phyloP scores from a whole-genome alignment of 2,329 filamentous ascomycete genomes.

The Aspergillus spinulosporus region DNA sequence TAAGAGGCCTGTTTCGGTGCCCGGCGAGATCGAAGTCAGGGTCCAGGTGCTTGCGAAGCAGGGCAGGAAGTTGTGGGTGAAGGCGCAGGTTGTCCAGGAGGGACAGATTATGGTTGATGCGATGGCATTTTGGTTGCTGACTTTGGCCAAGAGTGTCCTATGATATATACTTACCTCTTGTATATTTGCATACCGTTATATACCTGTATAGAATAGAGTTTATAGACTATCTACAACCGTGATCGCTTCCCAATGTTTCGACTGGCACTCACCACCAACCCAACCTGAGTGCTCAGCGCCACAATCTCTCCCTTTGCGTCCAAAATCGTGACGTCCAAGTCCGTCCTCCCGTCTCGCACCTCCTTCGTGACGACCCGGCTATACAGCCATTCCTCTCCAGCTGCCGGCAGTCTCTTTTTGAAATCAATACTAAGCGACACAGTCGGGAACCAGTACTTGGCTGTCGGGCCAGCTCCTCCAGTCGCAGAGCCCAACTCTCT shows the following conservation, averaged over 20 bases:
- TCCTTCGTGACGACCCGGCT: conserved; percentile 64
- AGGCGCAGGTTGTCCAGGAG: conserved; percentile 42
- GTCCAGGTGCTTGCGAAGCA: conserved; percentile 38
- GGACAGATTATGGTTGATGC: conserved; percentile 43
- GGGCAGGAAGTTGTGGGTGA: conserved; percentile 45
- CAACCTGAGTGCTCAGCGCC: conserved; percentile 67
- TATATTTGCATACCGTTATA: conserved; percentile 16
- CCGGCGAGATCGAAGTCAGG: conserved; percentile 39
- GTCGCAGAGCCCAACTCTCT: conserved; percentile 26
- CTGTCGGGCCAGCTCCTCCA: conserved; percentile 28
- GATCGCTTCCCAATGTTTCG: conserved; percentile 59
- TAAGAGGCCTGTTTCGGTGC: conserved; percentile 37
- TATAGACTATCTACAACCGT: conserved; percentile 22
- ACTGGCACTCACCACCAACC: conserved; percentile 61
- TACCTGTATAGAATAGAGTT: conserved; percentile 3
- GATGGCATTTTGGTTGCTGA: conserved; percentile 44
- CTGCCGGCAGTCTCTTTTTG: conserved; percentile 68
- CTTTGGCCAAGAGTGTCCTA: conserved; percentile 12
- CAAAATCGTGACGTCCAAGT: conserved; percentile 69
- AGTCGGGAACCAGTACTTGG: conserved; percentile 72
- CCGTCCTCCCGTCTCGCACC: conserved; percentile 70
- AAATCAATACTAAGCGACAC: conserved; percentile 73
- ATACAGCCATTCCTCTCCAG: conserved; percentile 72
- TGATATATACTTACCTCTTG: background rate
- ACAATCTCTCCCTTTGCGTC: conserved; percentile 66